Evolutionary conservation across 352 stramenopile genomes (phyloP).

Genomic region (Phytopythium delawarense): DNA sequence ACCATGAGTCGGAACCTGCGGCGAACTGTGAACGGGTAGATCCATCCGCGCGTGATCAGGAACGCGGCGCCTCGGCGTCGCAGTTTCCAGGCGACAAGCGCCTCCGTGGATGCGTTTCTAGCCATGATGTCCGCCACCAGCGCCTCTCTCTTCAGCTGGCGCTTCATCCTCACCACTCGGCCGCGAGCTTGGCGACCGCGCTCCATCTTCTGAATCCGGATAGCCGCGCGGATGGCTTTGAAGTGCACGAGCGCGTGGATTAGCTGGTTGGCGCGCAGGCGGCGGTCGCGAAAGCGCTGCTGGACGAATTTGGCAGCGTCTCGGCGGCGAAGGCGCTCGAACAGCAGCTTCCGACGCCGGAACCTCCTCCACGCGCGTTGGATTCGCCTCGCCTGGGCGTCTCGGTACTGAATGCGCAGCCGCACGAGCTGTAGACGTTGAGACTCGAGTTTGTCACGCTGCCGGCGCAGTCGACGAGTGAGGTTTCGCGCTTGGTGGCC

Average conservation of each 20-base stretch:
- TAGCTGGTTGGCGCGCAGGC: slow-evolving; percentile 33
- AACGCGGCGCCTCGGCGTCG: slow-evolving; percentile 41
- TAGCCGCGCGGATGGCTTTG: slow-evolving; percentile 25
- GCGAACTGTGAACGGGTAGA: slow-evolving; percentile 43
- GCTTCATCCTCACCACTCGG: slow-evolving; percentile 10
- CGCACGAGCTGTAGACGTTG: slow-evolving; percentile 30
- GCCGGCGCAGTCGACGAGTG: slow-evolving; percentile 18
- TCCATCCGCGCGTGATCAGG: slow-evolving; percentile 29
- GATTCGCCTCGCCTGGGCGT: slow-evolving; percentile 39
- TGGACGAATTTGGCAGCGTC: slow-evolving; percentile 31
- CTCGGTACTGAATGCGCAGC: slow-evolving; percentile 40
- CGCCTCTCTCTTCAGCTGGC: slow-evolving; percentile 19
- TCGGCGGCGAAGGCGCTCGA: slow-evolving; percentile 8
- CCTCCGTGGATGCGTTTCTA: slow-evolving; percentile 34
- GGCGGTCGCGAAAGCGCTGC: slow-evolving; percentile 24
- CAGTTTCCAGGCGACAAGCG: slow-evolving; percentile 38
- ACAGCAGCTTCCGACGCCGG: slow-evolving; percentile 10
- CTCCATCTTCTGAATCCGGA: slow-evolving; percentile 37
- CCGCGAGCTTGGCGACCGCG: slow-evolving; percentile 28
- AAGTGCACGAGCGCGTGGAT: slow-evolving; percentile 30
- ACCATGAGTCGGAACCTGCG: slow-evolving; percentile 23
- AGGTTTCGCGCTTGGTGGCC: slow-evolving; percentile 29
- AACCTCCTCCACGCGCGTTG: slow-evolving; percentile 36
- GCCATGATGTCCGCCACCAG: slow-evolving; percentile 27
- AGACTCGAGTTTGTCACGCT: slow-evolving; percentile 17